A percentile compares a stretch with the other conserved stretches of the same genome.
These are phyloP conservation scores for Phytophthora kernoviae DNA, from an alignment of 352 stramenopile species.

Conservation along the genomic window DNA sequence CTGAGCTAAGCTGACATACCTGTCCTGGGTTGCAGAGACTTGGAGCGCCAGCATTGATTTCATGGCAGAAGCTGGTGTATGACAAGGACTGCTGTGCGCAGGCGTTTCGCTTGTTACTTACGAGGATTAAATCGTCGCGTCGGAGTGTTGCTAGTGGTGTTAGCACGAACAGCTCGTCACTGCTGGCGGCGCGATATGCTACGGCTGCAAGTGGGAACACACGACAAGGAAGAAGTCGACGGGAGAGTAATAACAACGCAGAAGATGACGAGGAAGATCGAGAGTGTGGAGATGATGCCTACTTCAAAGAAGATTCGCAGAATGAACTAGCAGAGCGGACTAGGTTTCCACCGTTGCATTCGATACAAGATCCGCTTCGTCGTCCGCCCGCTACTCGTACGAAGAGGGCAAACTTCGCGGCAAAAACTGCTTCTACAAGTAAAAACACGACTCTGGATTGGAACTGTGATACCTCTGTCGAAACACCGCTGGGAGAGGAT, in stretches of 20 bases:
- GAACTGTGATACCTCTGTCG: constrained; percentile 43
- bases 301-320: not conserved
- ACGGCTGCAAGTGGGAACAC: not conserved
- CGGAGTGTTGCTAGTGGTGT: constrained; percentile 23
- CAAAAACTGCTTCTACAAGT: not conserved
- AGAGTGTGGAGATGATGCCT: constrained; percentile 4
- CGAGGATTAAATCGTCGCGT: constrained; percentile 59
- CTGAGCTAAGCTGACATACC: not conserved
- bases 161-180: constrained; percentile 24
- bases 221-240: not conserved
- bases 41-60: constrained; percentile 53
- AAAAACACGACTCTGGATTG: constrained; percentile 12
- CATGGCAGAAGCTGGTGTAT: constrained; percentile 72
- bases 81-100: constrained; percentile 67
- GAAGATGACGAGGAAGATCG: constrained; percentile 19
- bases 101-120: constrained; percentile 63
- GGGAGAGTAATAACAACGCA: constrained; percentile 13
- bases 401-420: constrained; percentile 5
- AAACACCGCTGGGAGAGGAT: constrained; percentile 14
- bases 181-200: constrained; percentile 26
- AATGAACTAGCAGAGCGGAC: constrained; percentile 6
- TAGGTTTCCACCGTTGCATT: constrained; percentile 18
- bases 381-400: not conserved
- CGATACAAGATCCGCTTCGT: not conserved
- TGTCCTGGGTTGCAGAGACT: constrained; percentile 38